These are phyloP conservation scores for Fraxinus sp. DNA, from an alignment of 305 asterid genomes.

Conservation along the genomic window DNA sequence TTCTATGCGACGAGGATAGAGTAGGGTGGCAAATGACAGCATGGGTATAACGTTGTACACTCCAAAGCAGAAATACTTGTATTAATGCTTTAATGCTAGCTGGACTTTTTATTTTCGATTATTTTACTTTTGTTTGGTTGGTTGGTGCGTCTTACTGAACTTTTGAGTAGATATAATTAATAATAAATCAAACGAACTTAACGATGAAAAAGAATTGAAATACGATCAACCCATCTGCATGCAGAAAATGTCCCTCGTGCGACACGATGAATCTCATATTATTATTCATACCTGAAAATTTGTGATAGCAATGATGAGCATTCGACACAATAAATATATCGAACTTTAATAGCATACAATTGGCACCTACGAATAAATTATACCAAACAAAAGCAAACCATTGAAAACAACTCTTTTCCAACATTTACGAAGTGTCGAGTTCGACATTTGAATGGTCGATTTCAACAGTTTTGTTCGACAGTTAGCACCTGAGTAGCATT, in stretches of 20 bases:
- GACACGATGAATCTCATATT: not conserved
- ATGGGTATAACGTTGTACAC: not conserved
- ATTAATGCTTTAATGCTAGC: not conserved
- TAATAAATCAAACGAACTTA: not conserved
- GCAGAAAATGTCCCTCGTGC: not conserved
- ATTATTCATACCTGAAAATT: not conserved
- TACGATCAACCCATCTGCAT: not conserved
- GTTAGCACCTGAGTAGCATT: not conserved
- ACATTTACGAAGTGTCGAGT: not conserved
- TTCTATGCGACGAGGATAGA: not conserved
- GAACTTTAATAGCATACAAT: not conserved
- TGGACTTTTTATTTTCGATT: not conserved
- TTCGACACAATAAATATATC: not conserved
- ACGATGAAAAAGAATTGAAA: not conserved
- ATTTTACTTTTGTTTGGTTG: not conserved
- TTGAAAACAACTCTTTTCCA: not conserved
- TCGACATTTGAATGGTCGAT: not conserved
- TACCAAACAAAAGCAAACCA: not conserved
- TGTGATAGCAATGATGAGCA: not conserved
- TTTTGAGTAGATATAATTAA: not conserved
- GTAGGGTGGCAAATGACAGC: not conserved
- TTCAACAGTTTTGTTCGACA: not conserved
- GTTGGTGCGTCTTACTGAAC: not conserved
- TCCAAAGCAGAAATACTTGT: not conserved
- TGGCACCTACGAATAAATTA: not conserved